phyloP scores from a whole-genome alignment of 805 yeast species.

The Diddensiella transvaalensis region DNA sequence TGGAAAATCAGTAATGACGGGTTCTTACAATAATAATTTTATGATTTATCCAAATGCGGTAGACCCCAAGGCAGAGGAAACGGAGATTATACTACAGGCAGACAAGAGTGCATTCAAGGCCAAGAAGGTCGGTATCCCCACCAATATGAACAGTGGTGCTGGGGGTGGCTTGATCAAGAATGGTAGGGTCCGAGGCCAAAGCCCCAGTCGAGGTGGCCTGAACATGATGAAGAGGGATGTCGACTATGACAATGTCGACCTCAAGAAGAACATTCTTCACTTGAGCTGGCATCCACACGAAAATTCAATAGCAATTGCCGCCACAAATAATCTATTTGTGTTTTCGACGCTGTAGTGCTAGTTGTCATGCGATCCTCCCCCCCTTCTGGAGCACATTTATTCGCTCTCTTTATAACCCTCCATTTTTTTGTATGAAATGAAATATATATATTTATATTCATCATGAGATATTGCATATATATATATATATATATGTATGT shows the following conservation, averaged over 20 bases:
- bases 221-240: slow-evolving; percentile 56
- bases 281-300: slow-evolving; percentile 98
- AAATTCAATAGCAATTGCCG: slow-evolving; percentile 95
- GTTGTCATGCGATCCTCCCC: too few relatives aligned
- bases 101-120: slow-evolving; percentile 94
- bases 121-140: slow-evolving; percentile 53
- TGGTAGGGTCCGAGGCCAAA: slow-evolving; percentile 10
- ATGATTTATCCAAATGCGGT: slow-evolving; percentile 89
- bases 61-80: slow-evolving; percentile 36
- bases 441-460: background rate
- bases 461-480: too few relatives aligned
- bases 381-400: too few relatives aligned
- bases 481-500: too few relatives aligned
- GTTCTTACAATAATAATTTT: slow-evolving; percentile 94
- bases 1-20: slow-evolving; percentile 88
- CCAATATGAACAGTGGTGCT: slow-evolving; percentile 42
- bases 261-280: slow-evolving; percentile 90
- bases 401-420: too few relatives aligned
- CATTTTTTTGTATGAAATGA: background rate
- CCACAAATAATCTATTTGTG: slow-evolving; percentile 74
- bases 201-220: slow-evolving; percentile 25
- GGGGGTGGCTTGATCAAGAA: slow-evolving; percentile 7
- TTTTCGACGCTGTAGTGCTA: slow-evolving; percentile 33
- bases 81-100: slow-evolving; percentile 87
- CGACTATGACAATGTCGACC: slow-evolving; percentile 80